Conservation (phyloP, 495 filamentous ascomycete genomes). For the Lophiotrema nucula region DNA sequence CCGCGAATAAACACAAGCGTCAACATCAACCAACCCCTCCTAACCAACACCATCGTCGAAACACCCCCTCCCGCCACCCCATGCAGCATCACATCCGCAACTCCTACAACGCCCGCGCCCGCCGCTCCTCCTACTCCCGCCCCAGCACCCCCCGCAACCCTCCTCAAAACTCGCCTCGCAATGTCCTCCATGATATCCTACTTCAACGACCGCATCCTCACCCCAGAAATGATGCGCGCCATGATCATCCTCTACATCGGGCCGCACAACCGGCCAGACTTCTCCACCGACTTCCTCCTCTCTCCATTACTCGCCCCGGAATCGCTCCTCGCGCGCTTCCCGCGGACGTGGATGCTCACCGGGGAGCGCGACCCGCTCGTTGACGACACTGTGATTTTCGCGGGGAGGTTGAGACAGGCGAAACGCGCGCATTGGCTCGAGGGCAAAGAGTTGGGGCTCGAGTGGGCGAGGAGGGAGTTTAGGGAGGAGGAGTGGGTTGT, state of each 20-base stretch:
- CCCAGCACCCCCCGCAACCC: constrained; percentile 48
- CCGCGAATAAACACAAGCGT: not conserved
- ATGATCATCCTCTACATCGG: constrained; percentile 99
- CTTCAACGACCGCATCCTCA: constrained; percentile 91
- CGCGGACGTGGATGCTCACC: constrained; percentile 88
- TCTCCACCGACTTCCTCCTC: constrained; percentile 84
- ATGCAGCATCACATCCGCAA: not conserved
- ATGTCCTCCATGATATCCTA: constrained; percentile 97
- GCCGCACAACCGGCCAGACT: constrained; percentile 87
- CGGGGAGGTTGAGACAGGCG: constrained; percentile 77
- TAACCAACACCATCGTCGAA: constrained; percentile 41
- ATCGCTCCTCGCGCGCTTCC: constrained; percentile 73
- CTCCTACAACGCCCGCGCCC: not conserved
- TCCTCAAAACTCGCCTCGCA: constrained; percentile 80
- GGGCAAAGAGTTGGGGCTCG: constrained; percentile 61
- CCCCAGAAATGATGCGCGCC: constrained; percentile 96
- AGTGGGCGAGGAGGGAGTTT: constrained; percentile 47
- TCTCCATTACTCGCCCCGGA: constrained; percentile 89
- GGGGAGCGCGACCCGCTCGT: constrained; percentile 94
- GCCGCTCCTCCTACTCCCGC: constrained; percentile 35
- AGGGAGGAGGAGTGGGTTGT: constrained; percentile 77
- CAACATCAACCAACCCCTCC: constrained; percentile 23
- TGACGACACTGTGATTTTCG: constrained; percentile 95
- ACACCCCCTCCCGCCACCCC: constrained; percentile 22
- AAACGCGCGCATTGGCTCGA: constrained; percentile 68